phyloP scores from a whole-genome alignment of 805 yeast species.

The Ogataea saltuana region DNA sequence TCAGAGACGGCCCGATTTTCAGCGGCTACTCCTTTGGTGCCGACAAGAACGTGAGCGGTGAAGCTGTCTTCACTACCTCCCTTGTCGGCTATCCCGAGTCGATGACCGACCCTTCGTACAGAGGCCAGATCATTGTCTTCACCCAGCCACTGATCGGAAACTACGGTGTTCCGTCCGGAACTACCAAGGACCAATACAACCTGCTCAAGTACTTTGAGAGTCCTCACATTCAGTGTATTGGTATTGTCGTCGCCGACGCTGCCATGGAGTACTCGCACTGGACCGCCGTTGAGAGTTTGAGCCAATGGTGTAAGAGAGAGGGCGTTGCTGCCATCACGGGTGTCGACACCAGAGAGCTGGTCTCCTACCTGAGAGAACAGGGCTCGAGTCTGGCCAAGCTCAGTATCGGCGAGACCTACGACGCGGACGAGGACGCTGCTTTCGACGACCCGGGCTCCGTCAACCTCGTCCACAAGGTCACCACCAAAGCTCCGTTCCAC shows the following conservation, averaged over 20 bases:
- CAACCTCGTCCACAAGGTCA: constrained; percentile 88
- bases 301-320: constrained; percentile 94
- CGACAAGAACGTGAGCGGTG: constrained; percentile 88
- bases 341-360: constrained; percentile 95
- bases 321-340: constrained; percentile 97
- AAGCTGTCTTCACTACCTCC: constrained; percentile 97
- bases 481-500: constrained; percentile 94
- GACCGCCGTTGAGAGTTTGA: constrained; percentile 97
- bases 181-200: constrained; percentile 78
- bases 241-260: constrained; percentile 93
- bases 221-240: constrained; percentile 89
- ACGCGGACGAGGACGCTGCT: constrained; percentile 89
- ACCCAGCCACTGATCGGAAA: constrained; percentile 98
- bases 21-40: constrained; percentile 97
- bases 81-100: constrained; percentile 98
- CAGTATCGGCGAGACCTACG: constrained; percentile 87
- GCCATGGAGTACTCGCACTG: constrained; percentile 98
- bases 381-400: constrained; percentile 94
- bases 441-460: constrained; percentile 87
- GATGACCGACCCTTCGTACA: constrained; percentile 98
- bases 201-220: constrained; percentile 89
- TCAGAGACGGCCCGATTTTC: constrained; percentile 91
- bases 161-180: constrained; percentile 93
- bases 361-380: constrained; percentile 88
- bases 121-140: constrained; percentile 94